Conservation (phyloP, 192 early-diverging fungal species). For the Backusella tarrabulga region DNA sequence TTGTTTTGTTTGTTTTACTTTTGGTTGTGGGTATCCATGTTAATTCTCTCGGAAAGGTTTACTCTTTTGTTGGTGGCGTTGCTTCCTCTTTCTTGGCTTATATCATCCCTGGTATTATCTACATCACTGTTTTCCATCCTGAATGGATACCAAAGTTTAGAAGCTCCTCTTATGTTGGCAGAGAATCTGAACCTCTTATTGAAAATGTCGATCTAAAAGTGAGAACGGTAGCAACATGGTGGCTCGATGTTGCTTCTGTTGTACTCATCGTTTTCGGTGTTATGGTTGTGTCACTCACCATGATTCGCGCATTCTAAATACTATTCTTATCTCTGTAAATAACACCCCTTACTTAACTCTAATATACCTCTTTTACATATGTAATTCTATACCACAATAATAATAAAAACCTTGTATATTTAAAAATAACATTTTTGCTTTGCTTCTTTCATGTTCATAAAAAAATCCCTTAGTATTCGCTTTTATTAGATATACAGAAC, state of each 20-base stretch:
- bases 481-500: not conserved
- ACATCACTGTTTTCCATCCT: constrained; percentile 41
- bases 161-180: not conserved
- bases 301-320: constrained; percentile 12
- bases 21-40: constrained; percentile 41
- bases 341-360: not conserved
- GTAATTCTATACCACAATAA: not conserved
- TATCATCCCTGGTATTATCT: constrained; percentile 44
- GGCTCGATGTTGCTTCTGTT: constrained; percentile 41
- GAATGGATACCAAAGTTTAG: constrained; percentile 8
- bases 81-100: constrained; percentile 48
- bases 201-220: not conserved
- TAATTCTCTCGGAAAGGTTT: constrained; percentile 41
- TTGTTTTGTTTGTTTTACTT: constrained; percentile 37
- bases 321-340: not conserved
- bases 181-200: constrained; percentile 1
- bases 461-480: not conserved
- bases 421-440: not conserved
- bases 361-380: not conserved
- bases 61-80: constrained; percentile 50
- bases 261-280: constrained; percentile 43
- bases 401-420: no score
- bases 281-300: constrained; percentile 44
- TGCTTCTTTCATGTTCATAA: not conserved
- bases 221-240: constrained; percentile 11